phyloP scores from a whole-genome alignment of 2,329 filamentous ascomycete genomes.

The Fusarium sp. region DNA sequence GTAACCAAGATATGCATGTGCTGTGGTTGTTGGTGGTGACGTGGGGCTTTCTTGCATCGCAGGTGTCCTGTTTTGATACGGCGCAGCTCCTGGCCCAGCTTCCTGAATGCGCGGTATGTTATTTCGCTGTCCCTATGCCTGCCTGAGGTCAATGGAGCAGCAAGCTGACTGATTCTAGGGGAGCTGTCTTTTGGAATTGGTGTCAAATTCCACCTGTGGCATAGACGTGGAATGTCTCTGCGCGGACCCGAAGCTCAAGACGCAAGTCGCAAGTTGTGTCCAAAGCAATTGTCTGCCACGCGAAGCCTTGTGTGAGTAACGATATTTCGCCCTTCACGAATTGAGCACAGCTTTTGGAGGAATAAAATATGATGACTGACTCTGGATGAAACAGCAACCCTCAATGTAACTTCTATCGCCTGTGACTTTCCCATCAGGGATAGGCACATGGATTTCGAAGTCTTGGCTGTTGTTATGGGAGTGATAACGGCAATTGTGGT shows the following conservation, averaged over 20 bases:
- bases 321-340: fast-evolving
- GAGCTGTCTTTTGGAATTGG: conserved; percentile 10
- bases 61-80: not conserved
- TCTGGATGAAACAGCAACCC: not conserved
- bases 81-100: conserved; percentile 3
- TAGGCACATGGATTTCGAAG: conserved; percentile 2
- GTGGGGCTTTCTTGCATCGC: conserved; percentile 13
- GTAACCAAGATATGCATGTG: conserved; percentile 3
- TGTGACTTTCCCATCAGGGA: conserved; percentile 14
- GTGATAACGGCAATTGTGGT: not conserved
- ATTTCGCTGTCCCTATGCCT: no score
- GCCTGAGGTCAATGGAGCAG: no score
- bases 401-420: conserved; percentile 7
- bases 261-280: conserved; percentile 1
- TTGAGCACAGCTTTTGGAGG: not conserved
- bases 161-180: not conserved
- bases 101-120: conserved; percentile 18
- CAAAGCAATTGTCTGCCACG: not conserved
- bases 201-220: conserved; percentile 10
- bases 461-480: not conserved
- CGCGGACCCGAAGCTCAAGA: conserved; percentile 9
- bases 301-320: not conserved
- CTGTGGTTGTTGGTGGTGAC: conserved; percentile 15
- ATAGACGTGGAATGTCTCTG: conserved; percentile 15
- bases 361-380: not conserved